Base-by-base conservation (phyloP, 805 yeast genomes). In the Cyberlindnera misumaiensis region DNA sequence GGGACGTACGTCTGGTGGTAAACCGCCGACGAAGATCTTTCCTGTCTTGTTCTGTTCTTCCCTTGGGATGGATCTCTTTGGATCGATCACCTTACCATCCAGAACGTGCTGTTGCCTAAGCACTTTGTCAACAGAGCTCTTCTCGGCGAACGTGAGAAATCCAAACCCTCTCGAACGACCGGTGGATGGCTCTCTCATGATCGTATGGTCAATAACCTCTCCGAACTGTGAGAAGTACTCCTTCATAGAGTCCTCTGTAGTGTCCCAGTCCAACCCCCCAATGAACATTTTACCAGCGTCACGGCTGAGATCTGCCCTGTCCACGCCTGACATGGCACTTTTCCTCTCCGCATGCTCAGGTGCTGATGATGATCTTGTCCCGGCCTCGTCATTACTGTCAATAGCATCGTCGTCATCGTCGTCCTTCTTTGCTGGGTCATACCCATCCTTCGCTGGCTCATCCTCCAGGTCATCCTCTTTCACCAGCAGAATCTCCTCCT, bases 231-330 rank as follows among this genome's bases (percentile, higher is more conserved):
- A 67, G 59, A 90, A 90, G 59, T 90, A 90, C 39, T 77, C 80
- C 49, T 73, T 78, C 63, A 90, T 66, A 26, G 83, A 77, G 46
- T 88, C 95, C 56, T 90, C 97, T 11, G 89, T 80, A 12, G 98
- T 90, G 57, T 90, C 97, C 97, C 97, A 90, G 56, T 90, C 93
- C 52, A 90, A 76, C 36, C 98, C 98, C 46, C 98, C 98, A 60
- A 87, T 77, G 55, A 88, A 88, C 95, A 88, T 84, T 58, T 88
- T 88, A 39, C 95, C 94, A 47, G 80, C 80, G 52, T 85, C 96
- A 47, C 79, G 75, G 46, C 75, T 62, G 46, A 76, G 58, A 60
- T 77, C 74, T 12, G 75, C 76, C 43, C 63, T 70, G 28, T 32
- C 14, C 13, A 13, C 28, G 16, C 29, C 28, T 11, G 34, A 29